phyloP scores from a whole-genome alignment of 805 yeast species.

The Candida wancherniae region DNA sequence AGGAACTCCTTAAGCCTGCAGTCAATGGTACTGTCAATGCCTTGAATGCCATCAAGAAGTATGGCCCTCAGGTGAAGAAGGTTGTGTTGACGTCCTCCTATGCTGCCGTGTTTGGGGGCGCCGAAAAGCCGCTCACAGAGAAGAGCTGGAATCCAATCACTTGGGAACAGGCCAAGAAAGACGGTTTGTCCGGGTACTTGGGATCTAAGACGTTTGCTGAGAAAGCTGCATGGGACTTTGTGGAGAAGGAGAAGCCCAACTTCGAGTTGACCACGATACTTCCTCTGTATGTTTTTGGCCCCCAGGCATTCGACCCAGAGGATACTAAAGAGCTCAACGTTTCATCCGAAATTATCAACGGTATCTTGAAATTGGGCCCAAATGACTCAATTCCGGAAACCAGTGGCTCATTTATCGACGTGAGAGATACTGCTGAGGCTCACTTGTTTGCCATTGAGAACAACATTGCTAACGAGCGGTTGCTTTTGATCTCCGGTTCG shows the following conservation, averaged over 20 bases:
- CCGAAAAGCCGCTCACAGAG: too few species aligned
- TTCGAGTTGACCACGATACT: conserved; percentile 31
- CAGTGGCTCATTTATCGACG: conserved; percentile 40
- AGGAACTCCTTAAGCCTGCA: conserved; percentile 53
- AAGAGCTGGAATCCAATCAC: conserved; percentile 49
- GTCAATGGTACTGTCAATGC: conserved; percentile 49
- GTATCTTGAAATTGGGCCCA: conserved; percentile 27
- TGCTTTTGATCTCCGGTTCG: conserved; percentile 21
- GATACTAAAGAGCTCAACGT: conserved; percentile 29
- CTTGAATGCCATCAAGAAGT: conserved; percentile 37
- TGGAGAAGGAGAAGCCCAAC: conserved; percentile 21
- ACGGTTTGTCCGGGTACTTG: conserved; percentile 40
- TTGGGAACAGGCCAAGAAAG: conserved; percentile 34
- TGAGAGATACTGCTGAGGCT: conserved; percentile 58
- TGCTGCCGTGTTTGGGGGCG: conserved; percentile 51
- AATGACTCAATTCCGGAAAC: conserved; percentile 15
- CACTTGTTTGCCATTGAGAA: conserved; percentile 28
- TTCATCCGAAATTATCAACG: conserved; percentile 36
- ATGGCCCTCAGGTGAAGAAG: conserved; percentile 37
- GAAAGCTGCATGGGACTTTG: conserved; percentile 27
- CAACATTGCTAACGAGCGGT: conserved; percentile 21
- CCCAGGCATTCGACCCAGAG: conserved; percentile 19
- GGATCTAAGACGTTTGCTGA: conserved; percentile 56
- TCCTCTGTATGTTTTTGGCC: conserved; percentile 20
- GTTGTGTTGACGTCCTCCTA: conserved; percentile 49